A percentile compares a stretch with the other conserved stretches of the same genome.
Conservation (phyloP, 108 stramenopile species). For the Cyclotella baltica region DNA sequence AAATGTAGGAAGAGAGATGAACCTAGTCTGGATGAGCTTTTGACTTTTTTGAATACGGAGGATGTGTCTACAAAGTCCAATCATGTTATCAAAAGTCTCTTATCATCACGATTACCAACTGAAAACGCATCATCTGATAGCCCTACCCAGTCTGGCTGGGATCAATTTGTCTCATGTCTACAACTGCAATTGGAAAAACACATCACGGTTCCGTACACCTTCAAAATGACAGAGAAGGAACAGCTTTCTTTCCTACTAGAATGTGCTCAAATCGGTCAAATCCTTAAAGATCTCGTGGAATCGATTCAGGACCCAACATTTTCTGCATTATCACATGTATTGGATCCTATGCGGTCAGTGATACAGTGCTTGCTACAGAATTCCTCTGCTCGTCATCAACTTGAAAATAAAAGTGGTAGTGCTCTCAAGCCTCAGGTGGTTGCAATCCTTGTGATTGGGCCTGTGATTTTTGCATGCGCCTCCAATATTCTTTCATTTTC, state of each 20-base stretch:
- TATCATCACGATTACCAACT: neutral
- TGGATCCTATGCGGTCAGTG: conserved; percentile 46
- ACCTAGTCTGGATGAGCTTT: conserved; percentile 3
- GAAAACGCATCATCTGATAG: neutral
- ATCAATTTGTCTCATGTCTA: conserved; percentile 10
- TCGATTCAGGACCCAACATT: conserved; percentile 24
- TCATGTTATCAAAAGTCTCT: neutral
- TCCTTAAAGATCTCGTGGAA: conserved; percentile 7
- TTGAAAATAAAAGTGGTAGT: neutral
- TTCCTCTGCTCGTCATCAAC: neutral
- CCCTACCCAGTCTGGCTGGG: neutral
- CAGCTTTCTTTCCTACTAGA: conserved; percentile 38
- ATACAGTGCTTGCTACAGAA: conserved; percentile 34
- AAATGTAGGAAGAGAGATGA: neutral
- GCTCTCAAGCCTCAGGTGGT: conserved; percentile 29
- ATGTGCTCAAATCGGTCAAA: conserved; percentile 30
- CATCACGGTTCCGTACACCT: conserved; percentile 24
- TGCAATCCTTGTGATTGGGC: conserved; percentile 36
- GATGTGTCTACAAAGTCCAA: neutral
- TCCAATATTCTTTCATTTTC: conserved; percentile 23
- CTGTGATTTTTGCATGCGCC: conserved; percentile 40
- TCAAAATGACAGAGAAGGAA: conserved; percentile 3
- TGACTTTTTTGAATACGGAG: too few relatives aligned
- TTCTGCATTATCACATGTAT: conserved; percentile 35
- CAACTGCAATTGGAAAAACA: conserved; percentile 31